Evolutionary conservation across 805 yeast genomes (phyloP).

Genomic region (Lachancea waltii): DNA sequence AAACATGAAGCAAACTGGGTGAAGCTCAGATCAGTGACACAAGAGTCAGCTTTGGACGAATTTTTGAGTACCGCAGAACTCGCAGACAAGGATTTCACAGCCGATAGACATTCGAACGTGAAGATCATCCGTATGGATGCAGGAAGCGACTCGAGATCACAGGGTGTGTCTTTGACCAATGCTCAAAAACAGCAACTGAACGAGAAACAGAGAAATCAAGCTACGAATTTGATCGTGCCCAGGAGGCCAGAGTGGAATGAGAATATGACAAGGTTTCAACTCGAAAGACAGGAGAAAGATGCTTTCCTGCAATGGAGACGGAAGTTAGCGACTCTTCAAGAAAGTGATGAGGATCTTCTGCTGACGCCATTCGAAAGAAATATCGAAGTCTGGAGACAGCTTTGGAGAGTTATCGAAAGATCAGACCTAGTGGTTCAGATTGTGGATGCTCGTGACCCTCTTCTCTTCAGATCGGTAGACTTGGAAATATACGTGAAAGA

Average conservation of each 20-base stretch:
- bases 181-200: conserved; percentile 61
- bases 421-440: conserved; percentile 92
- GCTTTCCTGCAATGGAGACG: conserved; percentile 95
- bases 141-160: conserved; percentile 36
- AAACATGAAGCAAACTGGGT: conserved; percentile 85
- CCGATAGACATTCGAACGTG: conserved; percentile 77
- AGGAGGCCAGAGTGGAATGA: conserved; percentile 85
- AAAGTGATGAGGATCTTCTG: conserved; percentile 66
- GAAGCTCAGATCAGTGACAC: conserved; percentile 87
- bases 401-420: conserved; percentile 96
- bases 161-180: conserved; percentile 55
- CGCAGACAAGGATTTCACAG: conserved; percentile 93
- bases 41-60: conserved; percentile 89
- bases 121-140: conserved; percentile 71
- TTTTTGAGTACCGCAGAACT: conserved; percentile 91
- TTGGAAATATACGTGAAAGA: conserved; percentile 78
- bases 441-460: conserved; percentile 94
- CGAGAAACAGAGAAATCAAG: conserved; percentile 59
- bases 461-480: conserved; percentile 82
- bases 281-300: conserved; percentile 82
- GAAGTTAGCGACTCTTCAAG: conserved; percentile 76
- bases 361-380: conserved; percentile 97
- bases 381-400: conserved; percentile 95
- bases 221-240: conserved; percentile 75
- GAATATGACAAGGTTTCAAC: conserved; percentile 61